These are phyloP conservation scores for Oryza meyeriana DNA, from an alignment of 176 grass and related monocot genomes.

Conservation along the genomic window DNA sequence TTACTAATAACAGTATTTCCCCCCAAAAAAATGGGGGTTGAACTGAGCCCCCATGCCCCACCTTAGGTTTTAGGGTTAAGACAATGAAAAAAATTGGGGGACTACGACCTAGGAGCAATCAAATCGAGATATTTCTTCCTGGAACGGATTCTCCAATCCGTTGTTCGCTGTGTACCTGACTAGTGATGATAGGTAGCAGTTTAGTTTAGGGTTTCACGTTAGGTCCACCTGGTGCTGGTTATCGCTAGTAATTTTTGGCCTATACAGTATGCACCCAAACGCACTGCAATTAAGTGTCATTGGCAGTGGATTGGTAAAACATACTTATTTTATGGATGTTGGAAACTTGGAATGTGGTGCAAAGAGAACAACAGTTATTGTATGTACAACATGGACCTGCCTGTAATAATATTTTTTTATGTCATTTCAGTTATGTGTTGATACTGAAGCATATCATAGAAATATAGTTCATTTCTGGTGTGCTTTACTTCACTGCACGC, in stretches of 20 bases:
- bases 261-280: background rate
- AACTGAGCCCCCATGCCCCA: background rate
- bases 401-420: background rate
- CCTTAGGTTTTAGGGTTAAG: background rate
- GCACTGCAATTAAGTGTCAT: background rate
- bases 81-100: background rate
- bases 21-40: background rate
- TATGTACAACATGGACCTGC: background rate
- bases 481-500: background rate
- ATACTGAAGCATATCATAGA: background rate
- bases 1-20: background rate
- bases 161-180: background rate
- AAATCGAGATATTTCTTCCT: background rate
- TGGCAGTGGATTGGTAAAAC: background rate
- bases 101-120: background rate
- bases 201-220: background rate
- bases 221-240: background rate
- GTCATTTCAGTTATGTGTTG: background rate
- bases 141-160: background rate
- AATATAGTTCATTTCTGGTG: background rate
- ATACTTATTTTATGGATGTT: background rate
- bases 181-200: background rate
- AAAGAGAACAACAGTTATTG: background rate
- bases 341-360: background rate
- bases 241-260: background rate